These are phyloP conservation scores for Cucumis sativus DNA, from an alignment of 306 rosid genomes.

Conservation along the genomic window DNA sequence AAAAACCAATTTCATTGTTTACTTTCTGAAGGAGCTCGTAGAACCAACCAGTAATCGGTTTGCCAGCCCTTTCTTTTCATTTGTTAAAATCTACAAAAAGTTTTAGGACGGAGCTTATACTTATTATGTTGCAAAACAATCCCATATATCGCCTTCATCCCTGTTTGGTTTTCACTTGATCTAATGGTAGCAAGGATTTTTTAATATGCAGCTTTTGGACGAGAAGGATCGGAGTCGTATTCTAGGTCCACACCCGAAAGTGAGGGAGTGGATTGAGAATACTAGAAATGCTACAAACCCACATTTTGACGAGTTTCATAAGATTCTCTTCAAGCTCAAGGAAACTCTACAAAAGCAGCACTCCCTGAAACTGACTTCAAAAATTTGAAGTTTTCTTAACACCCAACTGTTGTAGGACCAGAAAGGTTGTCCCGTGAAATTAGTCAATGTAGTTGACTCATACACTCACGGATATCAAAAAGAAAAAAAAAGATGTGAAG, in stretches of 20 bases:
- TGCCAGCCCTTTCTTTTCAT: background rate
- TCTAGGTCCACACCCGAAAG: slow-evolving; percentile 70
- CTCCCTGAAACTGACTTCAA: slow-evolving; percentile 31
- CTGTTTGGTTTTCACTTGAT: background rate
- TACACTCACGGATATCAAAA: too few relatives aligned
- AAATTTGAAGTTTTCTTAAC: slow-evolving; percentile 23
- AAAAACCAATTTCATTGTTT: background rate
- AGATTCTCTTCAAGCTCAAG: slow-evolving; percentile 36
- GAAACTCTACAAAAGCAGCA: slow-evolving; percentile 24
- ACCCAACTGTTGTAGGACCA: too few relatives aligned
- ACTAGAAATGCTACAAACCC: slow-evolving; percentile 65
- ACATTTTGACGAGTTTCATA: slow-evolving; percentile 71
- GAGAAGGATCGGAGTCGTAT: slow-evolving; percentile 47
- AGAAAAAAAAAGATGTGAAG: slow-evolving; percentile 2
- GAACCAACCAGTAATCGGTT: background rate
- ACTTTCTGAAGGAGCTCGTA: background rate
- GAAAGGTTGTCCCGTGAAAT: too few relatives aligned
- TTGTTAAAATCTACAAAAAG: background rate
- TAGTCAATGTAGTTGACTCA: too few relatives aligned
- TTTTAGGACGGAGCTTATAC: slow-evolving; percentile 1
- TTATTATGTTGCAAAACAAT: background rate
- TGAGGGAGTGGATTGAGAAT: slow-evolving; percentile 70
- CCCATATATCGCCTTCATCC: background rate
- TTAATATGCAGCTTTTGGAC: slow-evolving; percentile 44
- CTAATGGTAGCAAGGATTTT: background rate